Conservation (phyloP, 805 yeast species). For the Nakazawaea pomicola region DNA sequence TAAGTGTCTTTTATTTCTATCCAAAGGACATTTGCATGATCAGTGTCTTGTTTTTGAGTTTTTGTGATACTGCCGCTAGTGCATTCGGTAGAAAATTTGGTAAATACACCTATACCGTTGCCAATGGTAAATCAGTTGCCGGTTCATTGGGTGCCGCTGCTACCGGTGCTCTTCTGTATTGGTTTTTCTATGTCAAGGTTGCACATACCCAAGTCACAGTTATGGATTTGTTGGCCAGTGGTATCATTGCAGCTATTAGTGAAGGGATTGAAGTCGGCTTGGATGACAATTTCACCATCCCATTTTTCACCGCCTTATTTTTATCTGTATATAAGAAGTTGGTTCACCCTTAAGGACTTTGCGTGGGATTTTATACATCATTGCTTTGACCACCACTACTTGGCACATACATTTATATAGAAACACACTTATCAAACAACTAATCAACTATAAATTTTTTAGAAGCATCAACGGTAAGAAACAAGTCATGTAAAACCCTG, state of each 20-base stretch:
- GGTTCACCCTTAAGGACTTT: background rate
- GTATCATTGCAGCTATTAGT: constrained; percentile 78
- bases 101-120: constrained; percentile 71
- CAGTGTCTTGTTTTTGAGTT: constrained; percentile 76
- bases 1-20: constrained; percentile 61
- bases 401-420: too few relatives aligned
- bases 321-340: constrained; percentile 27
- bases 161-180: constrained; percentile 65
- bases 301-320: constrained; percentile 73
- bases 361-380: background rate
- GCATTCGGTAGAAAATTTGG: constrained; percentile 88
- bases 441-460: too few relatives aligned
- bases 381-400: too few relatives aligned
- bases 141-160: constrained; percentile 85
- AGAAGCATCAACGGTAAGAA: too few relatives aligned
- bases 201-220: constrained; percentile 62
- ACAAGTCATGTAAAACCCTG: too few relatives aligned
- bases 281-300: constrained; percentile 95
- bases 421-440: too few relatives aligned
- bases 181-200: constrained; percentile 65
- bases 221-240: constrained; percentile 51
- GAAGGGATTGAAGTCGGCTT: constrained; percentile 78
- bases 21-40: constrained; percentile 79
- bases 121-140: constrained; percentile 76
- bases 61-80: constrained; percentile 98